Evolutionary conservation across 2,329 filamentous ascomycete species (phyloP), one percentile per base, ranked within the genome.

Genomic region (Shiraia sp.): DNA sequence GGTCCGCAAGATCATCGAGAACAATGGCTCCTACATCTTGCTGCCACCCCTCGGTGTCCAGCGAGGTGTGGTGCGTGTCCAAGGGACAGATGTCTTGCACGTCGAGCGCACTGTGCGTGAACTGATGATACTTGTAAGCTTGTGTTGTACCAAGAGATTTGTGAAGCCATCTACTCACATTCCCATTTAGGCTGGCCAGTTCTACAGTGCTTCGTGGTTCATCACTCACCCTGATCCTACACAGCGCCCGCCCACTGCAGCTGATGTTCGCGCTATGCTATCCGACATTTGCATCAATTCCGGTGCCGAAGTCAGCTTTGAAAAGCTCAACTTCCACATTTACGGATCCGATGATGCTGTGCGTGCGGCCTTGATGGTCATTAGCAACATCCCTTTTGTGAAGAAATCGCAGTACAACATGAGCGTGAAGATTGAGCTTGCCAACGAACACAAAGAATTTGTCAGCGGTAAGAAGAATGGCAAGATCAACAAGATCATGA

Each of bases 401-500:
- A 86, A 86, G 53, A 87, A 90, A 58, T 84, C 87, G 29, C 88
- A 89, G 55, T 95, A 95, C 63, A 91, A 95, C 67, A 95, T 99
- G 67, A 85, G 91, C 42, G 92, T 99, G 65, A 97, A 97, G 77
- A 95, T 99, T 50, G 93, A 99, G 75, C 85, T 99, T 42, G 93
- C 93, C 63, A 97, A 97, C 65, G 93, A 99, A 74, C 93, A 99
- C 77, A 99, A 99, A 72, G 93, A 99, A 66, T 99, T 99, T 67
- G 93, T 99, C 42, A 96, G 91, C 58, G 93, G 93, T 57, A 99
- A 99, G 79, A 99, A 99, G 78, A 99, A 99, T 61, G 93, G 93
- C 72, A 99, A 99, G 76, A 99, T 99, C 72, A 99, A 99, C 79
- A 99, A 99, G 79, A 99, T 99, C 63, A 99, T 99, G 93, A 93